Evolutionary conservation across 1,284 basidiomycete species (phyloP).

Genomic region (Boletus semigastroideus): DNA sequence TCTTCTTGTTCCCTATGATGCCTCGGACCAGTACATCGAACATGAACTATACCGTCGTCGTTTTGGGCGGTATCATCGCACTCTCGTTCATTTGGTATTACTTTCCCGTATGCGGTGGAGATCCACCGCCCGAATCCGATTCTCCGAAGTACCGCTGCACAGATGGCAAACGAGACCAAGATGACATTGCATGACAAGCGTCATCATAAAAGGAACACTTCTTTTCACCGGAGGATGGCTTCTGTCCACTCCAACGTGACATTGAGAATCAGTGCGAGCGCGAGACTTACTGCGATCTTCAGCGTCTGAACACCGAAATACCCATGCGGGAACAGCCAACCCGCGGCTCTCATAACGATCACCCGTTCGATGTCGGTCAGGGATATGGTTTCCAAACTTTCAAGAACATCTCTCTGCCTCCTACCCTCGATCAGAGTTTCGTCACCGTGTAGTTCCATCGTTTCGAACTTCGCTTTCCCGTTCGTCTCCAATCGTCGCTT

Average conservation of each 20-base stretch:
- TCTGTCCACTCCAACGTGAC: neutral
- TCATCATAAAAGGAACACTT: slow-evolving; percentile 1
- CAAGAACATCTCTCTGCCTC: neutral
- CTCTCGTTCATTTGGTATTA: slow-evolving; percentile 64
- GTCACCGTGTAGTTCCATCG: neutral
- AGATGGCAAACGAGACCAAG: slow-evolving; percentile 31
- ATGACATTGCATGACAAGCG: slow-evolving; percentile 25
- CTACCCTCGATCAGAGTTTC: neutral
- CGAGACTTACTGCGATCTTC: neutral
- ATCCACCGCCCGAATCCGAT: too few species aligned
- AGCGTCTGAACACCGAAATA: neutral
- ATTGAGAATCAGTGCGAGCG: neutral
- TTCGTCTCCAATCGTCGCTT: neutral
- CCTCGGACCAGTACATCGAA: slow-evolving; percentile 42
- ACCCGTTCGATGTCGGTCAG: slow-evolving; percentile 15
- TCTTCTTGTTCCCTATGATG: slow-evolving; percentile 64
- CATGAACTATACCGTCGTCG: slow-evolving; percentile 82
- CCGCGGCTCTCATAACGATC: slow-evolving; percentile 17
- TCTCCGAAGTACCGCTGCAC: slow-evolving; percentile 26
- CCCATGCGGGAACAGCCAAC: slow-evolving; percentile 29
- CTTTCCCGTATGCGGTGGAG: slow-evolving; percentile 64
- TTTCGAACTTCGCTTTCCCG: neutral
- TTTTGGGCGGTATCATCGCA: slow-evolving; percentile 54
- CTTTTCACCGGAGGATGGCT: slow-evolving; percentile 7
- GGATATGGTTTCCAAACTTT: slow-evolving; percentile 6